Evolutionary conservation across 306 rosid species (phyloP).

Genomic region (Spatholobus suberectus): DNA sequence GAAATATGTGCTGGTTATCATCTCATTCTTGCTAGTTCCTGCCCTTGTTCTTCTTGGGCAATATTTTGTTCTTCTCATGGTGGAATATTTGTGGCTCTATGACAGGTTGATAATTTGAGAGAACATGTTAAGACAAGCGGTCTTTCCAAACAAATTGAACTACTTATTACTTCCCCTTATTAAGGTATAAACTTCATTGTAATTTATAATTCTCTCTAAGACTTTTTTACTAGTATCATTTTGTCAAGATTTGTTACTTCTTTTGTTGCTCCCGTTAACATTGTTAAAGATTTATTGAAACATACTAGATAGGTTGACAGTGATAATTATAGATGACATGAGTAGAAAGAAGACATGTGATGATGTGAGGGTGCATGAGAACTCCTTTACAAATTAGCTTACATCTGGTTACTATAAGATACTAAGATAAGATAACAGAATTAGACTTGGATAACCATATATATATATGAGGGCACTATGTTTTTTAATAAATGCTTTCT

Average conservation of each 20-base stretch:
- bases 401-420: not conserved
- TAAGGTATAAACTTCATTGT: no score
- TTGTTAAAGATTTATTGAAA: slow-evolving; percentile 5
- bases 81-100: slow-evolving; percentile 22
- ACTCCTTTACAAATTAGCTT: slow-evolving; percentile 2
- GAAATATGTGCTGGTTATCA: slow-evolving; percentile 1
- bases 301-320: not conserved
- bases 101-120: no score
- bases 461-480: no score
- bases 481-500: no score
- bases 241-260: slow-evolving; percentile 31
- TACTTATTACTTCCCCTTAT: no score
- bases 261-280: not conserved
- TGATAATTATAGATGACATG: not conserved
- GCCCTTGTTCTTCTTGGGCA: not conserved
- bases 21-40: slow-evolving; percentile 2
- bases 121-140: no score
- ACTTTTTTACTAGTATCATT: slow-evolving; percentile 4
- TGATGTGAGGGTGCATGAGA: not conserved
- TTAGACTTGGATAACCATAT: no score
- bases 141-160: no score
- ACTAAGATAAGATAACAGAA: no score
- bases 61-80: slow-evolving; percentile 3
- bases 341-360: no score
- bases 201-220: not conserved